A percentile compares a stretch with the other conserved stretches of the same genome.
Conservation (phyloP, 129 eudicot species). For the Smallanthus sonchifolius region DNA sequence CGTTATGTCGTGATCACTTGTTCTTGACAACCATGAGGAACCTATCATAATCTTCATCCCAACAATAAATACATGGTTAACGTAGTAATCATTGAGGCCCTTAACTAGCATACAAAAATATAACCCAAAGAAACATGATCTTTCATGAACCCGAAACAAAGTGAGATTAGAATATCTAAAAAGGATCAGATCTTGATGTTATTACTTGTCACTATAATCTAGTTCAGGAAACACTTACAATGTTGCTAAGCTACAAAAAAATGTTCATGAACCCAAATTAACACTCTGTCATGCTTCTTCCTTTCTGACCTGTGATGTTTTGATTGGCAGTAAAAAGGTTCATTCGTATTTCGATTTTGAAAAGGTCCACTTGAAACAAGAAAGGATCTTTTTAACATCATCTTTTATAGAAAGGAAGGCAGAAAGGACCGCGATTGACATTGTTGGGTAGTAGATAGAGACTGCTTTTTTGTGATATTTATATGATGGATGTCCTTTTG, state of each 20-base stretch:
- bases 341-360: slow-evolving; percentile 39
- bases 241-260: slow-evolving; percentile 14
- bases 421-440: slow-evolving; percentile 35
- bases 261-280: background rate
- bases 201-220: slow-evolving; percentile 4
- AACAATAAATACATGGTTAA: no score
- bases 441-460: slow-evolving; percentile 38
- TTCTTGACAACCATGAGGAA: no score
- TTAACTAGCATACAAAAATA: no score
- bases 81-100: no score
- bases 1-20: no score
- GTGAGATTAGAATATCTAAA: background rate
- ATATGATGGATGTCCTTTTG: background rate
- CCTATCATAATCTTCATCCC: no score
- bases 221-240: background rate
- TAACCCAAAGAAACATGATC: background rate
- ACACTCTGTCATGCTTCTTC: slow-evolving; percentile 11
- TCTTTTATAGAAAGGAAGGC: slow-evolving; percentile 48
- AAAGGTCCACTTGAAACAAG: slow-evolving; percentile 35
- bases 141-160: background rate
- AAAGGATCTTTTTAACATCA: slow-evolving; percentile 42
- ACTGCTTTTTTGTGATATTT: slow-evolving; percentile 18
- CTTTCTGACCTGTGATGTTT: slow-evolving; percentile 4
- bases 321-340: slow-evolving; percentile 19
- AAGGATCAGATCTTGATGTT: background rate